Base-by-base conservation (phyloP, 331 rosid genomes). In the Ulmus americana region DNA sequence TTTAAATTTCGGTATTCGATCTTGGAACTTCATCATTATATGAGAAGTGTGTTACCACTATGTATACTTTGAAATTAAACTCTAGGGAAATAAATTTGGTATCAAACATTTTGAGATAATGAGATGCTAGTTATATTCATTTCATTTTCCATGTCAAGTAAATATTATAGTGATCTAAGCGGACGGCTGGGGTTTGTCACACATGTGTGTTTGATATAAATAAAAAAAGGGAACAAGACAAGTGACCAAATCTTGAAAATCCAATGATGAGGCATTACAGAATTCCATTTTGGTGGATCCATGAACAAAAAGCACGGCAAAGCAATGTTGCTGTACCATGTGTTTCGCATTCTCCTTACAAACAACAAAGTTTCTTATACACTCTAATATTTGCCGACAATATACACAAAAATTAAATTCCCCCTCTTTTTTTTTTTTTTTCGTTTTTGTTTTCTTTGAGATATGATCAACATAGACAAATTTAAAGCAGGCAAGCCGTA, bases 381-480 rank as follows among this genome's bases (percentile, higher is more conserved):
- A 39, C 10, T 41, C 10, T 28, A 28, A 6, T 47, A 41, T 12
- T 67, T 72, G 75, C 78, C 82, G 82, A 77, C 81, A 63, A 12
- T 9, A 6, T 28, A 28, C 1, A 20, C 22, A 20, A 20, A 28
- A 2, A 28, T 28, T 28, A 28, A 28, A 28, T 28, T 0, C 35
- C 35, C 35, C 35, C 35, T 28, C 22, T 20, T 20, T 28, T 0
- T 28, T 28, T 2, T 28, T 2, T 28, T 28, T 2, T 28, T 20
- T 20, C 2, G 4, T 28, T 28, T 28, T 13, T 62, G 46, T 46
- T 66, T 64, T 35, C 66, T 42, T 43, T 49, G 47, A 63, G 43
- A 63, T 60, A 8, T n/a, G 14, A 54, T 43, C 11, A 61, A 8
- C 12, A 56, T 41, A 61, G 49, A 44, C 10, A 14, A 50, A 61